phyloP scores from a whole-genome alignment of 371 early-diverging fungal species.

The Smittium culicis region DNA sequence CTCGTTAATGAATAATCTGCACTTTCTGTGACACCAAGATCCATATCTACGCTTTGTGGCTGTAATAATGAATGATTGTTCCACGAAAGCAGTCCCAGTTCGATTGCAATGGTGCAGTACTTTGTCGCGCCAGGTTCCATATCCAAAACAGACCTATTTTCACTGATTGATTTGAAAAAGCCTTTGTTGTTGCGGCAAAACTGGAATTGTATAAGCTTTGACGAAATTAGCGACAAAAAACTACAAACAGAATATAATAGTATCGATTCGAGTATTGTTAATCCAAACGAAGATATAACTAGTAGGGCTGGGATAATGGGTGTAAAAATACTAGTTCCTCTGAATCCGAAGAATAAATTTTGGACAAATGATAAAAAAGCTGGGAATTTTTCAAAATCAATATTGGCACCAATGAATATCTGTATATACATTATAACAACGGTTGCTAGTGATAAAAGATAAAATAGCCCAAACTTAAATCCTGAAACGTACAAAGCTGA shows the following conservation, averaged over 20 bases:
- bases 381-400: neutral
- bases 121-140: neutral
- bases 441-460: neutral
- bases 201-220: neutral
- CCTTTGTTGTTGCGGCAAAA: neutral
- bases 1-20: neutral
- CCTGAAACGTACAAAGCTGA: neutral
- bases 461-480: neutral
- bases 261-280: neutral
- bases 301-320: neutral
- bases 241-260: neutral
- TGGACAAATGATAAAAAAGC: neutral
- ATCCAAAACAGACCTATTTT: neutral
- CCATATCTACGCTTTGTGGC: neutral
- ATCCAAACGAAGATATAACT: neutral
- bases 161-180: neutral
- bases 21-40: neutral
- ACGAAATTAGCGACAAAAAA: neutral
- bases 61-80: neutral
- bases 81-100: neutral
- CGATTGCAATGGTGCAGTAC: neutral
- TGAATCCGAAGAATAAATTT: slow-evolving; percentile 12
- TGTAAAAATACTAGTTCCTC: neutral
- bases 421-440: slow-evolving; percentile 4
- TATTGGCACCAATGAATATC: neutral